Base-by-base conservation (phyloP, 495 filamentous ascomycete genomes). In the Niebla homalea region DNA sequence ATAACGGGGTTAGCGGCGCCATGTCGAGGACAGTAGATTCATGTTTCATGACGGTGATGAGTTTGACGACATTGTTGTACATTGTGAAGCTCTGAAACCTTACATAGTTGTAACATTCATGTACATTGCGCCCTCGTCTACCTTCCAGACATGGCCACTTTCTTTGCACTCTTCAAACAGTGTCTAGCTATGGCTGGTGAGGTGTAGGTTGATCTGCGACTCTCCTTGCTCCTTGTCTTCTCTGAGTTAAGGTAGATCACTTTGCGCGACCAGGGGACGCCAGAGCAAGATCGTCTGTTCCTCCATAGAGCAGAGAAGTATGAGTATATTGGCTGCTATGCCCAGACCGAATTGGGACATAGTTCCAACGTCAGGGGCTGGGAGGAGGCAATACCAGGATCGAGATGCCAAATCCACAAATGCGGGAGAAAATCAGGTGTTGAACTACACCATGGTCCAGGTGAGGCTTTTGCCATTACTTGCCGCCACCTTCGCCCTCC, bases 381-480 rank as follows among this genome's bases (percentile, higher is more conserved):
- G 36, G 80, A 86, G 84, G 5, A 67, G 79, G 21, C 84, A 88
- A 60, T 87, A 86, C 63, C 76, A 81, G 57, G 81, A 84, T 57
- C 72, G 77, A 5, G 80, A 85, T 64, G 76, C 75, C 2, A 63
- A 57, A 22, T 66, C 70, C 48, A 11, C 14, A 12, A 64, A 71
- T 42, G 67, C 68, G 5, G 76, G 73, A 26, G 84, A 88, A 62
- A 83, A 72, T 53, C 80, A 79, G 56, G 82, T 87, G 0, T 67
- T 88, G 35, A 79, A 83, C 60, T 88, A 87, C 62, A 83, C 80
- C 48, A 84, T 81, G 71, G 83, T 86, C n/a, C 81, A 85, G 60
- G 71, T 82, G 50, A 73, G 84, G 15, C 62, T 87, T 4, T 66
- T 86, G 26, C 81, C 84, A 3, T 66, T 87, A 1, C 63, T 87